Percentiles rank a stretch among this genome's conserved stretches.
Evolutionary conservation across 2,329 filamentous ascomycete genomes (phyloP).

Genomic region (Cucurbitaria berberidis): DNA sequence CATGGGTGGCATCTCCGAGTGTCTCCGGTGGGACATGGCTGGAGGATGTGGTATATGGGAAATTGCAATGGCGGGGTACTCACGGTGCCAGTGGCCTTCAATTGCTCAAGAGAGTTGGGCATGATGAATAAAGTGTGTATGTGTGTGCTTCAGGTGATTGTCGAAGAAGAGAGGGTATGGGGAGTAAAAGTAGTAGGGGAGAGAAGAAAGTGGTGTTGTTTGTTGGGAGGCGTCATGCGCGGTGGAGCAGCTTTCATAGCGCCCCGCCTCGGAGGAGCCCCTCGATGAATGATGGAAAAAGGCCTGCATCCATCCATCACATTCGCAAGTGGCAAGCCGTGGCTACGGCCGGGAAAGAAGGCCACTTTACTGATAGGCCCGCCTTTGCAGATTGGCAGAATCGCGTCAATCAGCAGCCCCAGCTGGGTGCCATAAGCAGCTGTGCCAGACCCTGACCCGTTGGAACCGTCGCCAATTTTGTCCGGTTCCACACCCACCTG

Average conservation of each 20-base stretch:
- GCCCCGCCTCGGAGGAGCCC: constrained; percentile 9
- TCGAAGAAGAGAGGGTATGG: neutral
- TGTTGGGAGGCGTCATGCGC: constrained; percentile 28
- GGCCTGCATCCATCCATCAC: constrained; percentile 37
- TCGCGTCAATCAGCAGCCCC: constrained; percentile 40
- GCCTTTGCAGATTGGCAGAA: constrained; percentile 4
- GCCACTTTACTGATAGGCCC: constrained; percentile 23
- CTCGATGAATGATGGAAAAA: constrained; percentile 30
- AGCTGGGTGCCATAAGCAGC: constrained; percentile 22
- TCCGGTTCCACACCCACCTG: constrained; percentile 11
- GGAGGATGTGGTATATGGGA: constrained; percentile 13
- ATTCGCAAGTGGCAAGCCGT: constrained; percentile 44
- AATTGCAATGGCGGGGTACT: constrained; percentile 54
- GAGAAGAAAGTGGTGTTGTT: constrained; percentile 14
- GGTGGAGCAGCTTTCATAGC: constrained; percentile 26
- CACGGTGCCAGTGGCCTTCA: constrained; percentile 97
- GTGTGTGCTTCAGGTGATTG: constrained; percentile 10
- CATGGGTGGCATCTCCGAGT: constrained; percentile 16
- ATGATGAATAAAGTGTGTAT: constrained; percentile 57
- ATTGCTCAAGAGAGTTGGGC: constrained; percentile 91
- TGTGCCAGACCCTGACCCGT: constrained; percentile 17
- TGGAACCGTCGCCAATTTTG: neutral
- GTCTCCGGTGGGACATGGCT: constrained; percentile 18
- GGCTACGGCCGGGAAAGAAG: constrained; percentile 33
- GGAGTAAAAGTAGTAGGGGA: constrained; percentile 4